These are phyloP conservation scores for Paraglomus occultum DNA, from an alignment of 192 early-diverging fungal genomes.

Conservation along the genomic window DNA sequence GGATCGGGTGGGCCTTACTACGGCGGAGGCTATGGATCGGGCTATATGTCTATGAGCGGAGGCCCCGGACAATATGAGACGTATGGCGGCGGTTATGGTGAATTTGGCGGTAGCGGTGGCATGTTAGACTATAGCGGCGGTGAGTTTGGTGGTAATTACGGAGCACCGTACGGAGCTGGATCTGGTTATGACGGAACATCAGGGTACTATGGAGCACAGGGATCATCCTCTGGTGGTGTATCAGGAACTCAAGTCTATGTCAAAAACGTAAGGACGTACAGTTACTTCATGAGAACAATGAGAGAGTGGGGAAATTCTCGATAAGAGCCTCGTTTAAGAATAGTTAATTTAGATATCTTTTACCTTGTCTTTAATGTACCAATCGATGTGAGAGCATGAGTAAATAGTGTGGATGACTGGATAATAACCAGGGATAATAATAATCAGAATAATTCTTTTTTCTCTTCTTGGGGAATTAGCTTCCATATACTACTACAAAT, in stretches of 20 bases:
- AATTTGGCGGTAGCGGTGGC: slow-evolving; percentile 27
- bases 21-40: slow-evolving; percentile 9
- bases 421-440: not conserved
- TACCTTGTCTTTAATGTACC: not conserved
- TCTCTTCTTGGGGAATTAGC: slow-evolving; percentile 30
- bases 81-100: slow-evolving; percentile 22
- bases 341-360: not conserved
- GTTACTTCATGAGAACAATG: not conserved
- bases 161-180: slow-evolving; percentile 13
- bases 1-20: not conserved
- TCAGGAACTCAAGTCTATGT: slow-evolving; percentile 42
- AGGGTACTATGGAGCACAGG: slow-evolving; percentile 13
- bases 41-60: slow-evolving; percentile 15
- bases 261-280: slow-evolving; percentile 38
- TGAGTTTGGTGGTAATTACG: slow-evolving; percentile 23
- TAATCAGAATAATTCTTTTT: slow-evolving; percentile 9
- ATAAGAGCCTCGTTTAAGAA: not conserved
- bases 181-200: slow-evolving; percentile 22
- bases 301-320: not conserved
- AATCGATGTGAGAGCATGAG: not conserved
- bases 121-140: slow-evolving; percentile 33
- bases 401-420: not conserved
- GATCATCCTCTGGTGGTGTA: slow-evolving; percentile 28
- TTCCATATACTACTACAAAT: slow-evolving; percentile 57
- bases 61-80: slow-evolving; percentile 28